A percentile compares a stretch with the other conserved stretches of the same genome.
These are phyloP conservation scores for Aureobasidium sp. DNA, from an alignment of 2,329 filamentous ascomycete genomes.

Conservation along the genomic window DNA sequence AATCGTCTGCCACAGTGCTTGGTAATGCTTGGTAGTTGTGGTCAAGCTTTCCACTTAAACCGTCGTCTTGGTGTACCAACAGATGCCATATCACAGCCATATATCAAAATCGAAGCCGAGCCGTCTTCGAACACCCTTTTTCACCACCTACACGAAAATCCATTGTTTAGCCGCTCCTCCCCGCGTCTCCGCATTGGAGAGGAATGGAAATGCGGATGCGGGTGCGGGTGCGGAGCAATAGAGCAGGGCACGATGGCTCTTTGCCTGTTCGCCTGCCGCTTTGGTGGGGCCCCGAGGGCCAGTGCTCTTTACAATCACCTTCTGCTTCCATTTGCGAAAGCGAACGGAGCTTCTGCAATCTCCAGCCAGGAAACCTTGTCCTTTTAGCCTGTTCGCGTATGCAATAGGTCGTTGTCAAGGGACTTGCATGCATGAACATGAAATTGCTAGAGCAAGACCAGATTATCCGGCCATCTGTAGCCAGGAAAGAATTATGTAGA, in stretches of 20 bases:
- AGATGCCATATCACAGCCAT: neutral
- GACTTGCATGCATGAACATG: neutral
- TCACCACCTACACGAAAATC: neutral
- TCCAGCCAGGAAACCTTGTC: neutral
- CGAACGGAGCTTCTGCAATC: neutral
- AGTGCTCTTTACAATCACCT: neutral
- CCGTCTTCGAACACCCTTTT: neutral
- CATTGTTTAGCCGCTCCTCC: conserved; percentile 1
- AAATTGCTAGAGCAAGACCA: neutral
- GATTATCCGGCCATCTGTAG: conserved; percentile 6
- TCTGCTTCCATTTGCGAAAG: neutral
- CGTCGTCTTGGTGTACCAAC: neutral
- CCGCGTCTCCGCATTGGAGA: conserved; percentile 1
- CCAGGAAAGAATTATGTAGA: neutral
- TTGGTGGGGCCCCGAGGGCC: conserved; percentile 1
- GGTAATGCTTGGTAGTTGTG: neutral
- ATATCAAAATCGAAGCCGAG: neutral
- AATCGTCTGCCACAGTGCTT: neutral
- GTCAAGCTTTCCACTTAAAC: neutral
- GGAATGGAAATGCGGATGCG: neutral
- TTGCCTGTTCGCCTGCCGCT: conserved; percentile 3
- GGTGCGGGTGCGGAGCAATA: neutral
- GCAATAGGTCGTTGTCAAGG: neutral
- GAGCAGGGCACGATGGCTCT: neutral
- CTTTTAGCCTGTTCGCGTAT: conserved; percentile 8